A percentile compares a stretch with the other conserved stretches of the same genome.
Evolutionary conservation across 2,329 filamentous ascomycete genomes (phyloP).

Genomic region (Trematosphaeria pertusa): DNA sequence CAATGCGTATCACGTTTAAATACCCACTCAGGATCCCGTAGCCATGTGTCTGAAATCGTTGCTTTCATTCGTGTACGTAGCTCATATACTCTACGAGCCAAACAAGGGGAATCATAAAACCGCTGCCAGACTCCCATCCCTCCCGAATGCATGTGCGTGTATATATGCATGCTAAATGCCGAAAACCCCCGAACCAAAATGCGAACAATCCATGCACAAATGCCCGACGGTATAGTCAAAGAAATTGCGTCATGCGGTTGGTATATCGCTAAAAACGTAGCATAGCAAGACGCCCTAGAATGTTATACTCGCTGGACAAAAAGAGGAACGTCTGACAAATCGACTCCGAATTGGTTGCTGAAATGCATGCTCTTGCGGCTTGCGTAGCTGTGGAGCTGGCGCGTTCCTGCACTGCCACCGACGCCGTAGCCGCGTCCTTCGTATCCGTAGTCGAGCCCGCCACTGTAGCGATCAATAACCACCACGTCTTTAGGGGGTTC

Average conservation of each 20-base stretch:
- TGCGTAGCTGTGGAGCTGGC: constrained; percentile 37
- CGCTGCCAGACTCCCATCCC: constrained; percentile 12
- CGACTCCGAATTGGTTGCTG: constrained; percentile 38
- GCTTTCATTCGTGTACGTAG: constrained; percentile 6
- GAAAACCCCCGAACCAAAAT: constrained; percentile 4
- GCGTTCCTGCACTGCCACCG: constrained; percentile 46
- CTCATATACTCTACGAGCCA: no score
- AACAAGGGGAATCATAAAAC: no score
- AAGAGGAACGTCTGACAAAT: constrained; percentile 42
- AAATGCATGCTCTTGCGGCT: constrained; percentile 40
- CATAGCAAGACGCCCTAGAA: background rate
- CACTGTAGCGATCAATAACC: constrained; percentile 43
- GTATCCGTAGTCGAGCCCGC: constrained; percentile 46
- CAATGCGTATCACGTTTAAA: no score
- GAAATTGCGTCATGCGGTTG: constrained; percentile 17
- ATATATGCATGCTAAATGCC: constrained; percentile 4
- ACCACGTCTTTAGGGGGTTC: constrained; percentile 4
- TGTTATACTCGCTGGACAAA: constrained; percentile 30
- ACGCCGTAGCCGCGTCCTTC: constrained; percentile 40
- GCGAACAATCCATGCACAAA: constrained; percentile 18
- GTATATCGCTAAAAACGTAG: constrained; percentile 6
- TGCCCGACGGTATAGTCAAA: constrained; percentile 18
- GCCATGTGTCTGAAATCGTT: constrained; percentile 1
- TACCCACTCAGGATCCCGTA: no score
- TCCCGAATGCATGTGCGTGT: background rate